Evolutionary conservation across 768 basidiomycete species (phyloP), one percentile per base, ranked within the genome.

Genomic region (Phlebiopsis flavidoalba): DNA sequence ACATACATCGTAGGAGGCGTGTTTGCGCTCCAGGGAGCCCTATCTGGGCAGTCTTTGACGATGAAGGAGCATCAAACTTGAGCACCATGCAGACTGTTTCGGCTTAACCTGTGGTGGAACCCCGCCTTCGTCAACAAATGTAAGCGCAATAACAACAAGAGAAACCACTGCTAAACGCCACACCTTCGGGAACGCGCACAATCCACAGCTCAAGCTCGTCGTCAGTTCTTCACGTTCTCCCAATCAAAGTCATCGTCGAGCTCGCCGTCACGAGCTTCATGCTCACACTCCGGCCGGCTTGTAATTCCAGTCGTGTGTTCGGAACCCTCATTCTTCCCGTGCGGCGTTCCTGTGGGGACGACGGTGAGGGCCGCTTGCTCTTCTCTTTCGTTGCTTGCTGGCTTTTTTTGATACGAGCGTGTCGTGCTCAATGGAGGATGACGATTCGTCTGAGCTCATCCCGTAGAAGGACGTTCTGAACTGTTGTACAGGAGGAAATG

Each of bases 161-260:
- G 47, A 5, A 63, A n/a, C n/a, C n/a, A n/a, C 33, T 51, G 58
- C 21, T n/a, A n/a, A n/a, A 75, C 87, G 61, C n/a, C 68, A 91
- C 89, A 43, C 79, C 79, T 12, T 86, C 83, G 22, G 89, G 89
- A 15, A 84, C 80, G 11, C 89, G 81, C 37, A 91, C 79, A 12
- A 90, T 72, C 83, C 88, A 91, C 8, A 92, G 65, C 64, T 92
- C 89, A 10, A 83, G 66, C 60, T 90, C 81, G 0, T 75, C 70
- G 26, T 86, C 78, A 1, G n/a, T 78, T 67, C 11, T 81, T 76
- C 5, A 92, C 62, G 6, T 75, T 72, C 60, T 87, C 86, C 88
- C 88, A 91, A 65, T 90, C 89, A 65, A 88, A 88, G 2, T 78
- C 76, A 21, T 63, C 67, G 17, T 56, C 62, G 60, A 86, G 81